These are phyloP conservation scores for Fusarium neocosmosporiellum DNA, from an alignment of 2,329 filamentous ascomycete genomes.

Conservation along the genomic window DNA sequence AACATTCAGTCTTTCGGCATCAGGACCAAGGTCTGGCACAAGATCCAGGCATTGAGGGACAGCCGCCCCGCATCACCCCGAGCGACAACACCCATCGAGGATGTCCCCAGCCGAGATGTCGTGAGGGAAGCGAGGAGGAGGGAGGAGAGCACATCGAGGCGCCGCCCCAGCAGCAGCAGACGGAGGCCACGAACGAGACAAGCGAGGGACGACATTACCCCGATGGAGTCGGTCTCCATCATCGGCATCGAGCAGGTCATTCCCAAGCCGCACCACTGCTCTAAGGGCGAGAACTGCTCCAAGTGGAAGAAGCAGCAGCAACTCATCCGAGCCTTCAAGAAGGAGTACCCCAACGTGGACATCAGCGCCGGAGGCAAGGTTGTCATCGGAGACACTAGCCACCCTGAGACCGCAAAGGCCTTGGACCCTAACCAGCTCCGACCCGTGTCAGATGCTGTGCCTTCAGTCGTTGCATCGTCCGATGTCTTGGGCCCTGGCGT, in stretches of 20 bases:
- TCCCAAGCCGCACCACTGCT: conserved; percentile 85
- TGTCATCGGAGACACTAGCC: conserved; percentile 83
- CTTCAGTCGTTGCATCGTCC: conserved; percentile 90
- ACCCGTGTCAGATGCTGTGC: conserved; percentile 79
- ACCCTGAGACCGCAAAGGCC: conserved; percentile 72
- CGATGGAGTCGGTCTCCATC: conserved; percentile 87
- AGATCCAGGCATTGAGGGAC: conserved; percentile 77
- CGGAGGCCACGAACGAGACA: conserved; percentile 53
- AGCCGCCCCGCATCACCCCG: conserved; percentile 62
- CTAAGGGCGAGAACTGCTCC: conserved; percentile 85
- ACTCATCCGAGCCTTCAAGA: conserved; percentile 78
- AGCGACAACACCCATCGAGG: conserved; percentile 71
- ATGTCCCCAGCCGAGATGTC: conserved; percentile 64
- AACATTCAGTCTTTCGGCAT: conserved; percentile 86
- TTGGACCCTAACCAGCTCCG: conserved; percentile 68
- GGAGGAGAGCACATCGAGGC: conserved; percentile 49
- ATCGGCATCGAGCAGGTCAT: conserved; percentile 91
- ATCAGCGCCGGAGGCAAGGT: conserved; percentile 71
- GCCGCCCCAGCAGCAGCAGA: conserved; percentile 55
- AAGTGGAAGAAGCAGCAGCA: conserved; percentile 86
- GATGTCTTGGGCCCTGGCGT: conserved; percentile 83
- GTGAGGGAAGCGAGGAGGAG: conserved; percentile 57
- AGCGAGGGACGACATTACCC: conserved; percentile 75
- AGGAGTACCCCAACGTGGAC: conserved; percentile 76
- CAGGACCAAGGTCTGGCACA: conserved; percentile 81